Evolutionary conservation across 805 yeast genomes (phyloP).

Genomic region (Metschnikowia gelsemii): DNA sequence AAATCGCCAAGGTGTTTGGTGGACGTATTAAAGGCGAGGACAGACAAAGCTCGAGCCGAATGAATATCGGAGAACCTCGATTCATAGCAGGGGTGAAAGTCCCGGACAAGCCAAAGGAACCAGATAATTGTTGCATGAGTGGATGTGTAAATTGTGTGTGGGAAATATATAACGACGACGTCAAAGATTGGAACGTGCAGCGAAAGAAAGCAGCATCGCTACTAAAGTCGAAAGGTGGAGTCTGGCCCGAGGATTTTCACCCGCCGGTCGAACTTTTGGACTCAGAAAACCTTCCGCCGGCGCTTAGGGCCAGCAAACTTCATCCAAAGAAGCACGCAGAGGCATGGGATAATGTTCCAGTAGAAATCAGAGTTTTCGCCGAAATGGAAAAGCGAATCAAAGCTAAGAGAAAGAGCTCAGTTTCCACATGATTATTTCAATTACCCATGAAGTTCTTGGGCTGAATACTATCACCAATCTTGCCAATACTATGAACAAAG

Average conservation of each 20-base stretch:
- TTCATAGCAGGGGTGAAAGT: conserved; percentile 63
- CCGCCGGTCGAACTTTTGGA: conserved; percentile 37
- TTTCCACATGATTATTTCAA: not conserved
- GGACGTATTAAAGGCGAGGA: conserved; percentile 55
- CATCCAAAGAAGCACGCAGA: conserved; percentile 19
- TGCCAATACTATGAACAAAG: too few relatives aligned
- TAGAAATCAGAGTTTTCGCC: conserved; percentile 77
- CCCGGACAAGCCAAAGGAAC: conserved; percentile 83
- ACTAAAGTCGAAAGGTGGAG: conserved; percentile 38
- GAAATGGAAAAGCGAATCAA: conserved; percentile 72
- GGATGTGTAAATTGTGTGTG: conserved; percentile 97
- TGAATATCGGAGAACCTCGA: conserved; percentile 36
- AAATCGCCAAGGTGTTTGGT: conserved; percentile 53
- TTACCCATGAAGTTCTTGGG: too few relatives aligned
- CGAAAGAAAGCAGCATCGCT: conserved; percentile 56
- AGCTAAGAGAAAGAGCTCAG: conserved; percentile 25
- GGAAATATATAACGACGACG: conserved; percentile 87
- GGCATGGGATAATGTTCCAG: conserved; percentile 57
- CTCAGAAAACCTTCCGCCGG: conserved; percentile 38
- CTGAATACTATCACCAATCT: too few relatives aligned
- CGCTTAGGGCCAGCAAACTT: conserved; percentile 19
- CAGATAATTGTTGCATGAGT: conserved; percentile 96
- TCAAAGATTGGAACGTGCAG: conserved; percentile 72
- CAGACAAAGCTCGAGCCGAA: conserved; percentile 40
- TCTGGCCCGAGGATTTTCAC: conserved; percentile 45